Conservation (phyloP, 208 protist species). For the Leishmania braziliensis region DNA sequence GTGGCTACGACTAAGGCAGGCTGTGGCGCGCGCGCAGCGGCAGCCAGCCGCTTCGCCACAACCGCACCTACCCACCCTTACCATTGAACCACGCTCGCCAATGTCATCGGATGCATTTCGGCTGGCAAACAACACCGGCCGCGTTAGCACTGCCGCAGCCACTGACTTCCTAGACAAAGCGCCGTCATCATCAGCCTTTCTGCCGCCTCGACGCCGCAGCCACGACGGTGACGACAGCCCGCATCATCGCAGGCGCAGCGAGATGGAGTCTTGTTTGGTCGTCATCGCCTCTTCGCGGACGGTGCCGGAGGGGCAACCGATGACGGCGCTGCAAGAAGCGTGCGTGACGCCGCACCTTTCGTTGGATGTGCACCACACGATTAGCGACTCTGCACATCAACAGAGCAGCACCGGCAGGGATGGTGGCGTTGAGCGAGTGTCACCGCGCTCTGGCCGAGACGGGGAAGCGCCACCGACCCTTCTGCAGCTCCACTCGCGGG, state of each 20-base stretch:
- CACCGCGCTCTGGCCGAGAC: background rate
- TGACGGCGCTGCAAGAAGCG: background rate
- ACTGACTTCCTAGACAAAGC: background rate
- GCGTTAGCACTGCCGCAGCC: background rate
- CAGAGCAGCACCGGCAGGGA: background rate
- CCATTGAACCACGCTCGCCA: background rate
- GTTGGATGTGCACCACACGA: background rate
- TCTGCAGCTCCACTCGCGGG: background rate
- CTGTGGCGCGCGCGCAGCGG: background rate
- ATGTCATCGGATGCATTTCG: background rate
- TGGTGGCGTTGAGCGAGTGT: background rate
- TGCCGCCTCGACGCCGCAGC: background rate
- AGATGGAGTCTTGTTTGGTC: background rate
- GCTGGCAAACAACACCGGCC: background rate
- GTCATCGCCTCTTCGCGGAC: background rate
- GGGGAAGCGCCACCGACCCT: background rate
- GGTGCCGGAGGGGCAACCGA: background rate
- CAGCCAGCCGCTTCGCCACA: background rate
- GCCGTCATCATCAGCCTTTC: background rate
- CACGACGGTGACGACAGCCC: conserved; percentile 1
- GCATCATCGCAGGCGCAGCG: background rate
- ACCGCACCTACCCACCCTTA: background rate
- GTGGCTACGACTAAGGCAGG: background rate
- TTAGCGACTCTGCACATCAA: background rate
- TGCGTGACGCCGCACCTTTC: background rate